Evolutionary conservation across 2,329 filamentous ascomycete species (phyloP), one percentile per base, ranked within the genome.

Genomic region (Corniculantispora saksenae): DNA sequence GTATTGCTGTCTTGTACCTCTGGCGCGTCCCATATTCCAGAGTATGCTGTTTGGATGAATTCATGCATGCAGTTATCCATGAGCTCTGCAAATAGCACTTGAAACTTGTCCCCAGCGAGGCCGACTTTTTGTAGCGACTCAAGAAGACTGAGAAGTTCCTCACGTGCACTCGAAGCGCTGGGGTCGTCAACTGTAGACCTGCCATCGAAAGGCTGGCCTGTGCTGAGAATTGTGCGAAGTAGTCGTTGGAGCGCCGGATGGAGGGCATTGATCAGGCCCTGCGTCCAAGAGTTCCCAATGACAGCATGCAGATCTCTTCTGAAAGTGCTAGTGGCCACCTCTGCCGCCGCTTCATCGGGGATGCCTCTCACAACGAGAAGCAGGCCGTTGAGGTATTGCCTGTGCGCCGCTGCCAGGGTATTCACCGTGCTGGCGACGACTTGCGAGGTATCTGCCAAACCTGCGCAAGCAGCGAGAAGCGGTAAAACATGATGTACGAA

Each of bases 11-110:
- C 60, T 70, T 68, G 66, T 57, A 68, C 61, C 68, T 72, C 68
- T 53, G 70, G 57, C 21, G 68, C 54, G 64, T 72, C 67, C 87
- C 91, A 93, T 56, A 88, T 82, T 2, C 89, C 86, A 65, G 86
- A 81, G 71, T 88, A 92, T 8, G 84, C 85, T 57, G 82, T 80
- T 47, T 79, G 79, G 48, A 93, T 84, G 69, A 89, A 90, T 15
- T 84, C 79, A 51, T 83, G 82, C 81, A 93, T 87, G 66, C 89
- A 81, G 43, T 79, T 78, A 72, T 92, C 84, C 82, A 93, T 89
- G 29, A 90, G 83, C 74, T 90, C 87, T 19, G 90, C 91, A 71
- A 93, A 89, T 43, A 91, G 80, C 35, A 90, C 84, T 71, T 93
- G 89, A 60, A 91, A 91, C 57, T 80, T 82, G 70, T 91, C 88